Evolutionary conservation across 129 eudicot species (phyloP), one percentile per base, ranked within the genome.

Genomic region (Logfia minima): DNA sequence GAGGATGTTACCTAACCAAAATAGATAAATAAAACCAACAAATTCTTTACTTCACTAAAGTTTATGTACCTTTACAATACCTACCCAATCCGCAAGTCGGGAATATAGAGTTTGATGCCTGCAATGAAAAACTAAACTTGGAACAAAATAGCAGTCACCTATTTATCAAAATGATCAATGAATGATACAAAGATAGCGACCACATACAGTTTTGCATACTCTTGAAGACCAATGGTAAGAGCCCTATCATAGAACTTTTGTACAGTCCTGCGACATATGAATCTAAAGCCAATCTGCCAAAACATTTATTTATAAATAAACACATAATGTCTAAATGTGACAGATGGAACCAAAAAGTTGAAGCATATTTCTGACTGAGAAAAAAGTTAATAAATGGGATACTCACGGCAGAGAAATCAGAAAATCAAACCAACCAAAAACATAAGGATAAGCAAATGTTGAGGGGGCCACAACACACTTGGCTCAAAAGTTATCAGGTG

Each of bases 51-150:
- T 71, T 8, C 14, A 61, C 23, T 51, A 48, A 26, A 77, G 43
- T 24, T 77, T 28, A 68, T 41, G 11, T 32, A 93, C 98, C 97
- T 93, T 87, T 85, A 66, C 77, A 21, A 93, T 93, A 68, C 98
- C 98, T 67, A 89, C 98, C 98, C 98, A 93, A 74, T 93, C 86
- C 28, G 92, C 98, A 77, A 90, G 93, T 53, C 95, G 94, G 32
- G 93, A 82, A 83, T 81, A 89, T 26, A 80, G 90, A 41, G 90
- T 80, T 77, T 90, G 85, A 85, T 93, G 92, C 71, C 98, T 93
- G 93, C 84, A 90, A 79, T 18, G 35, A 75, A 22, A 22, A 68
- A 22, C 58, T 62, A 66, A 53, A 82, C 19, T 70, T 41, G 51
- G 59, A 21, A 51, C 19, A 17, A 14, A 64, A 69, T 19, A 31